These are phyloP conservation scores for Aspergillus ibericus DNA, from an alignment of 2,329 filamentous ascomycete genomes.

Conservation along the genomic window DNA sequence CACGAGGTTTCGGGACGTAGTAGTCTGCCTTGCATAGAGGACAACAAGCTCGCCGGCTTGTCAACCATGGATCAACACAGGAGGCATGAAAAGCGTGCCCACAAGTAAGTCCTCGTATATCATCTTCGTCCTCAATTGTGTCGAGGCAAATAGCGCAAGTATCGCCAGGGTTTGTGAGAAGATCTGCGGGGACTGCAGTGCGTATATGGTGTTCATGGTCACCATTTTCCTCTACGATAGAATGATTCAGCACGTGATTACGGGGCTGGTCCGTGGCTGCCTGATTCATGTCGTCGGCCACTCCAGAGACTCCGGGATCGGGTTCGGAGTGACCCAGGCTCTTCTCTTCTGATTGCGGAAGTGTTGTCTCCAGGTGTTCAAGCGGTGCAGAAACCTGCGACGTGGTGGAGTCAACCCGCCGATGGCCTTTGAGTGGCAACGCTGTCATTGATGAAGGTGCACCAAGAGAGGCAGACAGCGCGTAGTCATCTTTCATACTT, in stretches of 20 bases:
- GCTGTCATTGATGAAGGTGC: slow-evolving; percentile 20
- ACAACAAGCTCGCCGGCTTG: slow-evolving; percentile 89
- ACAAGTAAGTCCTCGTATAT: slow-evolving; percentile 88
- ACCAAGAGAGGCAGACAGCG: slow-evolving; percentile 25
- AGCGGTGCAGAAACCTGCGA: slow-evolving; percentile 17
- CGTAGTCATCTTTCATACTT: slow-evolving; percentile 68
- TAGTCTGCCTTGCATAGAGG: slow-evolving; percentile 98
- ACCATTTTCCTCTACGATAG: slow-evolving; percentile 58
- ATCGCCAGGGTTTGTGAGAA: slow-evolving; percentile 79
- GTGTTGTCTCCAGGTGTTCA: slow-evolving; percentile 12
- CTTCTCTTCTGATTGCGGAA: slow-evolving; percentile 22
- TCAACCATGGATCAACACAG: slow-evolving; percentile 96
- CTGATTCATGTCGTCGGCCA: slow-evolving; percentile 7
- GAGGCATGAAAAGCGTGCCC: slow-evolving; percentile 98
- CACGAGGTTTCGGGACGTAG: slow-evolving; percentile 86
- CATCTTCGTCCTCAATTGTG: slow-evolving; percentile 88
- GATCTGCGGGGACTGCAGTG: slow-evolving; percentile 76
- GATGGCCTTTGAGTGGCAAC: slow-evolving; percentile 25
- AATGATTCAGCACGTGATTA: slow-evolving; percentile 41
- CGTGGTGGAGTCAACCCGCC: slow-evolving; percentile 14
- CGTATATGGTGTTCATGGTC: slow-evolving; percentile 79
- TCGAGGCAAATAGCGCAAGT: slow-evolving; percentile 97
- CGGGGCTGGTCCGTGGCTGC: slow-evolving; percentile 25
- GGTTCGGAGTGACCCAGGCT: not conserved
- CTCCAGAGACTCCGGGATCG: not conserved